A percentile compares a stretch with the other conserved stretches of the same genome.
Evolutionary conservation across 371 early-diverging fungal species (phyloP).

Genomic region (Syncephalastrum sp.): DNA sequence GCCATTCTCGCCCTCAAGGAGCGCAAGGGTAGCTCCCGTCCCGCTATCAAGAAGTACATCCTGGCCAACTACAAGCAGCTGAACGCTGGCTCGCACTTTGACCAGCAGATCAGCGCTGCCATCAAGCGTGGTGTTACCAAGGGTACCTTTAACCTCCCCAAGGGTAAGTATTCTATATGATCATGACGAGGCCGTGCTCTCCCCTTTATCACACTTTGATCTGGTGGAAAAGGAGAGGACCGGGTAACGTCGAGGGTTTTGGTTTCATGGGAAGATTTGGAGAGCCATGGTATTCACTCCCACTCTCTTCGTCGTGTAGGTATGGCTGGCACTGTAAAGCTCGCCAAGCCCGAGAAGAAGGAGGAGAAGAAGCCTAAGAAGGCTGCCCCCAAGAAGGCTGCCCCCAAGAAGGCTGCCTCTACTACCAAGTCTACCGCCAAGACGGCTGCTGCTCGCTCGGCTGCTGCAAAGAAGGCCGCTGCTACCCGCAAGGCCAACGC

Average conservation of each 20-base stretch:
- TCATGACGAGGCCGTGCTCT: too few species aligned
- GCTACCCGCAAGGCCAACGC: constrained; percentile 14
- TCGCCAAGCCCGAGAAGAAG: constrained; percentile 42
- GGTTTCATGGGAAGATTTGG: too few species aligned
- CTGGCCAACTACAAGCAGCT: constrained; percentile 68
- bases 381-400: constrained; percentile 40
- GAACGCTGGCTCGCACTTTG: constrained; percentile 51
- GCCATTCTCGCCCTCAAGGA: constrained; percentile 73
- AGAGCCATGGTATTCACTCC: too few species aligned
- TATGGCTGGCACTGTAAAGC: constrained; percentile 70
- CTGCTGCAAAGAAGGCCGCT: constrained; percentile 56
- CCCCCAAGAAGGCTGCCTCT: constrained; percentile 36
- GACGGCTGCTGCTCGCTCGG: constrained; percentile 51
- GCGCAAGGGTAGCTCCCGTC: constrained; percentile 77
- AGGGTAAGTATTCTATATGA: constrained; percentile 42
- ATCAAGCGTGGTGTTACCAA: constrained; percentile 75
- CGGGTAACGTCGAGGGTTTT: too few species aligned
- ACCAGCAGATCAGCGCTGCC: constrained; percentile 66
- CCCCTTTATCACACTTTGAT: too few species aligned
- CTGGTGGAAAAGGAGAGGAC: too few species aligned
- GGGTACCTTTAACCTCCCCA: constrained; percentile 69
- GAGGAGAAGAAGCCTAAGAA: constrained; percentile 43
- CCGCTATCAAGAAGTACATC: constrained; percentile 84
- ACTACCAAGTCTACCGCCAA: constrained; percentile 51
- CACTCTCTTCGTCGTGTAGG: constrained; percentile 16